Evolutionary conservation across 495 filamentous ascomycete species (phyloP).

Genomic region (Sporormia fimetaria): DNA sequence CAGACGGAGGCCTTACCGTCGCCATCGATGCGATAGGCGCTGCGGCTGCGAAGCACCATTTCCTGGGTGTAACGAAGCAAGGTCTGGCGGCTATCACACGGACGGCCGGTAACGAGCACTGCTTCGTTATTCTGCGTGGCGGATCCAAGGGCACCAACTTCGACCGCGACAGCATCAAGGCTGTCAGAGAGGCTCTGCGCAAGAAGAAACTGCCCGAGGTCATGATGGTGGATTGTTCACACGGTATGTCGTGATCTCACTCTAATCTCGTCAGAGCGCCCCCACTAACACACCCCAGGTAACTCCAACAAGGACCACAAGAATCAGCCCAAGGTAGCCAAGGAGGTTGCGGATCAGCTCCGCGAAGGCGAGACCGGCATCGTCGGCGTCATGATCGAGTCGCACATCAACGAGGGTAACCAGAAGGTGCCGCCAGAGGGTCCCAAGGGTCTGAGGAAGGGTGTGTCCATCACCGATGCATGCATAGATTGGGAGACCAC

Average conservation of each 20-base stretch:
- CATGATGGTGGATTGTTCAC: constrained; percentile 97
- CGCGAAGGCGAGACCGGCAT: constrained; percentile 79
- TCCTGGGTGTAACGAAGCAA: constrained; percentile 99
- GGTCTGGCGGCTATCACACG: constrained; percentile 90
- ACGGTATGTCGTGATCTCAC: constrained; percentile 43
- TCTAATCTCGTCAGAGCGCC: background rate
- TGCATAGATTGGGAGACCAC: constrained; percentile 93
- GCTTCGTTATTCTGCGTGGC: constrained; percentile 90
- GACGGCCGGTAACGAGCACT: constrained; percentile 87
- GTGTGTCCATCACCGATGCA: constrained; percentile 94
- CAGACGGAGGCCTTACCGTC: constrained; percentile 87
- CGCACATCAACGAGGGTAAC: constrained; percentile 89
- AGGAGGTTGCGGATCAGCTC: constrained; percentile 71
- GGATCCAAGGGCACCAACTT: constrained; percentile 93
- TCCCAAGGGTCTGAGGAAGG: constrained; percentile 66
- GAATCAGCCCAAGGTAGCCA: constrained; percentile 89
- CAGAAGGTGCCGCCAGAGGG: constrained; percentile 89
- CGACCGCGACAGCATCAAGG: constrained; percentile 67
- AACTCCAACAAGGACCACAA: constrained; percentile 65
- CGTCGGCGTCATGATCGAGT: constrained; percentile 97
- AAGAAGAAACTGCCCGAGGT: constrained; percentile 81
- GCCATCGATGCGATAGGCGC: constrained; percentile 93
- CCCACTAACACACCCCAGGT: constrained; percentile 34
- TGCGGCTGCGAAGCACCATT: constrained; percentile 84
- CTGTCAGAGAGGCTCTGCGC: constrained; percentile 63